phyloP scores from a whole-genome alignment of 306 rosid genomes.

The Cucurbita moschata region DNA sequence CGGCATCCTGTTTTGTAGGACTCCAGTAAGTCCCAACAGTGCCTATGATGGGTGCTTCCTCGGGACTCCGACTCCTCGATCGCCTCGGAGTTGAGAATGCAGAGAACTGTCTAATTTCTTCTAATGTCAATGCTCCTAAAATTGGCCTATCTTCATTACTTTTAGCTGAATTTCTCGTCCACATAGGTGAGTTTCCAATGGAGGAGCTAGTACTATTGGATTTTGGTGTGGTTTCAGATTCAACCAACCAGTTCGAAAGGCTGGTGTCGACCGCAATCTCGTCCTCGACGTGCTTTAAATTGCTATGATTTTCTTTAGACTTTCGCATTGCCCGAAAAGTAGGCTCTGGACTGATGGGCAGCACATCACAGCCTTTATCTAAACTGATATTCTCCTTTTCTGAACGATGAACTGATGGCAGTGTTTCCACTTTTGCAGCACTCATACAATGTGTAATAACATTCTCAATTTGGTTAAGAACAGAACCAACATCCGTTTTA shows the following conservation, averaged over 20 bases:
- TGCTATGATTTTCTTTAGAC: constrained; percentile 9
- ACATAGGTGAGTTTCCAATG: constrained; percentile 18
- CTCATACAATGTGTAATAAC: constrained; percentile 21
- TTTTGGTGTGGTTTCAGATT: constrained; percentile 29
- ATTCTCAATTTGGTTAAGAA: constrained; percentile 52
- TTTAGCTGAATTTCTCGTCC: constrained; percentile 16
- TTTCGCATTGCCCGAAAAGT: constrained; percentile 11
- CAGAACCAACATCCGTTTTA: constrained; percentile 9
- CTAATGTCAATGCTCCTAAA: constrained; percentile 43
- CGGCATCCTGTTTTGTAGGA: constrained; percentile 29
- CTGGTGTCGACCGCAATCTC: constrained; percentile 50
- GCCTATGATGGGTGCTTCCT: constrained; percentile 40
- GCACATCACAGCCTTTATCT: constrained; percentile 9
- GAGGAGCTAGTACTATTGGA: constrained; percentile 26
- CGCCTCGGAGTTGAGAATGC: constrained; percentile 20
- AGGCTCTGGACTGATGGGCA: constrained; percentile 21
- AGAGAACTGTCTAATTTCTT: constrained; percentile 32
- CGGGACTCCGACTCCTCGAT: constrained; percentile 30
- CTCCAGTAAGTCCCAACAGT: constrained; percentile 78
- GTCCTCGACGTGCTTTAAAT: constrained; percentile 5
- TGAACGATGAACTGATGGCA: constrained; percentile 3
- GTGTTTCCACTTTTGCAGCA: constrained; percentile 15
- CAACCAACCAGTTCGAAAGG: constrained; percentile 78
- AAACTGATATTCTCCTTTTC: constrained; percentile 49
- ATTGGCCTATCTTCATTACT: constrained; percentile 39